Evolutionary conservation across 106 monocot species (phyloP).

Genomic region (Dendrobium nobile): DNA sequence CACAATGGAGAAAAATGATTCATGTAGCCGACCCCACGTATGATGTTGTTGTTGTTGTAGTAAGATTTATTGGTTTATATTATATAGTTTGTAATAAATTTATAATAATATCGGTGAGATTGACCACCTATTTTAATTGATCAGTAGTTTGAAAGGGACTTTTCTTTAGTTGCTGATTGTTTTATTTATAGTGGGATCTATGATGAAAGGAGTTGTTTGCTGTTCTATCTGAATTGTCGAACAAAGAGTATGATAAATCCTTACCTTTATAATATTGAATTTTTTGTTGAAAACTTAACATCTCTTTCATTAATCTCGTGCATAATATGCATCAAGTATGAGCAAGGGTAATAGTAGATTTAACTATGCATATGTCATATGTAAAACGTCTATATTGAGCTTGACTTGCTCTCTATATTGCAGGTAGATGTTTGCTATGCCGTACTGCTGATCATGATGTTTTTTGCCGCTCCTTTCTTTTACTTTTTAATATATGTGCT

Average conservation of each 20-base stretch:
- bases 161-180: not conserved
- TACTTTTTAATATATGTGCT: not conserved
- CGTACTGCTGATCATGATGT: not conserved
- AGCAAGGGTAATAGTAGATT: not conserved
- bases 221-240: not conserved
- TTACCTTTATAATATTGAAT: not conserved
- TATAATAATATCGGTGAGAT: not conserved
- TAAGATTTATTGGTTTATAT: not conserved
- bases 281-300: not conserved
- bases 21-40: no score
- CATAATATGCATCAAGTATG: not conserved
- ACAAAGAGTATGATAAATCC: not conserved
- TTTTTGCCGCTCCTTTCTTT: not conserved
- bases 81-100: not conserved
- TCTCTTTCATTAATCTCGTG: not conserved
- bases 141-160: not conserved
- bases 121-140: not conserved
- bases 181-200: not conserved
- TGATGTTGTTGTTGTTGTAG: no score
- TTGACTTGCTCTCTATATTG: not conserved
- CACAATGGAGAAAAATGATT: no score
- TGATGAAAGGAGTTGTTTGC: not conserved
- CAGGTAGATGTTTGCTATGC: not conserved
- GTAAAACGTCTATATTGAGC: not conserved
- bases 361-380: not conserved